Conservation (phyloP, 805 yeast species). For the Sugiyamaella chiloensis region DNA sequence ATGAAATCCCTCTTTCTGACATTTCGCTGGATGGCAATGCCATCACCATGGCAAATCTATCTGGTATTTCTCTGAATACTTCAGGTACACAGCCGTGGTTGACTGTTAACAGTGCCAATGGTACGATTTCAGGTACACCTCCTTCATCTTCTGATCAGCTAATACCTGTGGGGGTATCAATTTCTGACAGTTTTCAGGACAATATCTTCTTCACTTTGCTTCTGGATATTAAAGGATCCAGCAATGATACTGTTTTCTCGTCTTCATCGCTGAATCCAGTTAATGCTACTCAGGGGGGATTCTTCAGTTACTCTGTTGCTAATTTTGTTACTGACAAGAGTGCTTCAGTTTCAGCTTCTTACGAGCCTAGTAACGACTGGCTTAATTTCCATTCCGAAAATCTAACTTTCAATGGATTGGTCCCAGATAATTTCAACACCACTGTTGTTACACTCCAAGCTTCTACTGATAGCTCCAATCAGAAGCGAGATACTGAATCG, state of each 20-base stretch:
- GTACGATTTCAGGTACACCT: slow-evolving; percentile 66
- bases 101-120: slow-evolving; percentile 52
- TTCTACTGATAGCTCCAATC: slow-evolving; percentile 43
- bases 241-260: slow-evolving; percentile 36
- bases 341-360: slow-evolving; percentile 21
- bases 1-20: slow-evolving; percentile 58
- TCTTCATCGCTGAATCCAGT: slow-evolving; percentile 49
- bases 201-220: slow-evolving; percentile 29
- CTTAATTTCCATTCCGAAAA: slow-evolving; percentile 57
- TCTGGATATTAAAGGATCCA: slow-evolving; percentile 23
- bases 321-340: slow-evolving; percentile 15
- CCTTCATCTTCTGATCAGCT: slow-evolving; percentile 43
- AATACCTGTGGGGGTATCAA: slow-evolving; percentile 39
- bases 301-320: slow-evolving; percentile 48
- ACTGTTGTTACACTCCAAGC: slow-evolving; percentile 47
- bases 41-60: slow-evolving; percentile 51
- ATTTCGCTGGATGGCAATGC: slow-evolving; percentile 61
- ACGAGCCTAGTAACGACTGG: slow-evolving; percentile 52
- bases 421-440: slow-evolving; percentile 49
- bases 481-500: slow-evolving; percentile 31
- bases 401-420: slow-evolving; percentile 62
- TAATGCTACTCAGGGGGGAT: slow-evolving; percentile 66
- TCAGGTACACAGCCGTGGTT: slow-evolving; percentile 67
- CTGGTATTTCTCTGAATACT: slow-evolving; percentile 48
- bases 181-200: slow-evolving; percentile 38